Evolutionary conservation across 345 rosid species (phyloP).

Genomic region (Syzygium grande): DNA sequence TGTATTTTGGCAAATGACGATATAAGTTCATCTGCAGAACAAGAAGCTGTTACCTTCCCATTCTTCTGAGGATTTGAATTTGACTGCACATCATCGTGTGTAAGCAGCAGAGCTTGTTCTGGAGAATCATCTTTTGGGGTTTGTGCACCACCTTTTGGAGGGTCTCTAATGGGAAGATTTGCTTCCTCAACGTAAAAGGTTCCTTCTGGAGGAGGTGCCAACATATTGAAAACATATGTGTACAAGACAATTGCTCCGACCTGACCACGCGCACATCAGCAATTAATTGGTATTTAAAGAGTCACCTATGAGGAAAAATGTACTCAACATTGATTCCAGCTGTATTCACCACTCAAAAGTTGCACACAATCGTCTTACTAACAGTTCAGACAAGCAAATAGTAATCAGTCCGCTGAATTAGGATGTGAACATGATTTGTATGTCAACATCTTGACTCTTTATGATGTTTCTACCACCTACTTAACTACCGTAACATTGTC

Average conservation of each 20-base stretch:
- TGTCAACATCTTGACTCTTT: not conserved
- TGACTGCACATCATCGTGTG: conserved; percentile 21
- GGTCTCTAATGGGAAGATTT: conserved; percentile 45
- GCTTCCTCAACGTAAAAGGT: conserved; percentile 54
- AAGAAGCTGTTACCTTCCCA: conserved; percentile 46
- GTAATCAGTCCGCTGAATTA: not conserved
- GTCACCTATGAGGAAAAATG: not conserved
- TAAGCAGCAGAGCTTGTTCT: conserved; percentile 66
- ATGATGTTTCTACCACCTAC: not conserved
- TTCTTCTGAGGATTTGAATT: conserved; percentile 25
- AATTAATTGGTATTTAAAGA: conserved; percentile 2
- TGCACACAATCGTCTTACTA: not conserved
- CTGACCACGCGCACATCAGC: conserved; percentile 30
- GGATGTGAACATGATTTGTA: not conserved
- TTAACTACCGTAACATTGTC: not conserved
- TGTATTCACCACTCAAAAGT: not conserved
- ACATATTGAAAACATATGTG: conserved; percentile 89
- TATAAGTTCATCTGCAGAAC: not conserved
- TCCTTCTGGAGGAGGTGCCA: conserved; percentile 93
- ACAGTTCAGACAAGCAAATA: not conserved
- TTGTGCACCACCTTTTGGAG: conserved; percentile 28
- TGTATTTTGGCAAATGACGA: not conserved
- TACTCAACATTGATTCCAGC: not conserved
- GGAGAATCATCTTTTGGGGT: conserved; percentile 21
- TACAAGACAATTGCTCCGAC: conserved; percentile 97